phyloP scores from a whole-genome alignment of 768 basidiomycete species.

The Amanita fuliginea region DNA sequence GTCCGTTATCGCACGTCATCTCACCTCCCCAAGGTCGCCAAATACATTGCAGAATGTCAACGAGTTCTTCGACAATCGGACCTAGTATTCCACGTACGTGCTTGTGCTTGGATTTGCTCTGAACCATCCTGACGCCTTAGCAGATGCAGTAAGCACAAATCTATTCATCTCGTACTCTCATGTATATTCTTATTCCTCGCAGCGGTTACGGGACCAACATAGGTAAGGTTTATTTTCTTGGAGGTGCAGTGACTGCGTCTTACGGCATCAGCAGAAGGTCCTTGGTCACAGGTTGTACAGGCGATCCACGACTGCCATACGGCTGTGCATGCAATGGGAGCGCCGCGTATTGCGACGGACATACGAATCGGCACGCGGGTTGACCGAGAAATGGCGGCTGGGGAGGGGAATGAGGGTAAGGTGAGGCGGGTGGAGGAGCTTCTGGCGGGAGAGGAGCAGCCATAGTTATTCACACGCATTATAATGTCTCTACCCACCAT shows the following conservation, averaged over 20 bases:
- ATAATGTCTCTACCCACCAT: constrained; percentile 58
- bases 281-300: constrained; percentile 74
- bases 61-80: constrained; percentile 76
- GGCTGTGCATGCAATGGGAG: constrained; percentile 71
- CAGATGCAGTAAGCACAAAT: constrained; percentile 56
- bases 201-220: constrained; percentile 92
- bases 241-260: not conserved
- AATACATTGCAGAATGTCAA: constrained; percentile 75
- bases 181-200: not conserved
- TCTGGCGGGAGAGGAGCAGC: constrained; percentile 30
- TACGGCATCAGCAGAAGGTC: constrained; percentile 45
- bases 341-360: constrained; percentile 77
- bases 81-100: constrained; percentile 61
- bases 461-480: constrained; percentile 22
- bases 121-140: constrained; percentile 5
- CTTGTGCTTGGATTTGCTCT: constrained; percentile 1
- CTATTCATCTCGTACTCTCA: not conserved
- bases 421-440: constrained; percentile 76
- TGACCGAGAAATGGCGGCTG: constrained; percentile 49
- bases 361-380: constrained; percentile 89
- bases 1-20: not conserved
- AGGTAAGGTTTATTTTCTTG: constrained; percentile 26
- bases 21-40: constrained; percentile 42
- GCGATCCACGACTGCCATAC: constrained; percentile 89
- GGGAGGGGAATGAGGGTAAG: constrained; percentile 71